Base-by-base conservation (phyloP, 495 filamentous ascomycete species). In the Annulohypoxylon stygium region DNA sequence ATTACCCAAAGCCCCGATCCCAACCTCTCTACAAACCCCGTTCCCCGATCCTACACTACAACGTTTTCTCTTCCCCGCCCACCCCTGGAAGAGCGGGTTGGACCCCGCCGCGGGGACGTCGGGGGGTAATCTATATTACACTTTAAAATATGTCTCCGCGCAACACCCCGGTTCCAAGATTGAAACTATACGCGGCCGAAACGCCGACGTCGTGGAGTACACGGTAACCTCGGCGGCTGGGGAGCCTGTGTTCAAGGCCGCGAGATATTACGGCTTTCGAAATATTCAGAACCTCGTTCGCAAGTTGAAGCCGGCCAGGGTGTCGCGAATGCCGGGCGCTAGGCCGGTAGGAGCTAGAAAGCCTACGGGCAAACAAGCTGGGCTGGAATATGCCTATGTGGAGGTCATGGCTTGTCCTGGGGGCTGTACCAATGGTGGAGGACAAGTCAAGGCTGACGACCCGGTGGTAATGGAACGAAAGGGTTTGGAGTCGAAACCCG, bases 371-470 rank as follows among this genome's bases (percentile, higher is more conserved):
- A 83, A 82, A 65, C 50, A 80, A 11, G 62, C 75, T 2, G 81
- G 83, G 12, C 79, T 86, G 4, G 92, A 96, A 11, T 95, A 93
- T 76, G 89, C 89, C 23, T 98, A 97, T 81, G 93, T 99, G 10
- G 96, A 99, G 78, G 97, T 99, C 37, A 99, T 99, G 96, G 96
- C 96, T 30, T 99, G 96, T 81, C 96, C 96, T 0, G 96, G 97
- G 9, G 96, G 96, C 0, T 99, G 96, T 80, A 99, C 96, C 55
- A 99, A 98, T 77, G 96, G 96, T 0, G 96, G 96, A 23, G 96
- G 96, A 0, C 96, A 99, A 84, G 91, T 99, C 67, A 95, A 97
- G 67, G 89, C 91, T 18, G 92, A 92, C 43, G 96, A 99, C 78
- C 86, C 91, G 14, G 65, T 86, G 1, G 78, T 87, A 5, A 71